A percentile compares a stretch with the other conserved stretches of the same genome.
Conservation (phyloP, 352 stramenopile species). For the Pythium brassicae region DNA sequence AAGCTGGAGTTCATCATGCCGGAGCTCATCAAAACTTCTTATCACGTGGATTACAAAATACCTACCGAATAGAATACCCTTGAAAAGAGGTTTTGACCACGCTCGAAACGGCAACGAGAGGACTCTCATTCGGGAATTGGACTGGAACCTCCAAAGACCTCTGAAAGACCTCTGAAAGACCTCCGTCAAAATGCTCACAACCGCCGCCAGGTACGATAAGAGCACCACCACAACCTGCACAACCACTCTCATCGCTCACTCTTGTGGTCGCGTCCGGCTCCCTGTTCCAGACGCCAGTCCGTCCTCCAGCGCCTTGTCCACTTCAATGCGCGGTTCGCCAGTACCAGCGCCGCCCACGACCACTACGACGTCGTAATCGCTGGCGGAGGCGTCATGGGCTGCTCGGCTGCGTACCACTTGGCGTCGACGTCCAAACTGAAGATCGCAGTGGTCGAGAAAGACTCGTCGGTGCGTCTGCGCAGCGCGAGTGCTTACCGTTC, state of each 20-base stretch:
- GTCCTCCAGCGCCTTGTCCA: background rate
- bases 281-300: slow-evolving; percentile 1
- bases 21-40: background rate
- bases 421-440: slow-evolving; percentile 59
- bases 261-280: background rate
- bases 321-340: slow-evolving; percentile 4
- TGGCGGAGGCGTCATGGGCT: slow-evolving; percentile 80
- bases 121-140: background rate
- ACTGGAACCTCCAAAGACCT: background rate
- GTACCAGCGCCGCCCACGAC: background rate
- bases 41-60: background rate
- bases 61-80: background rate
- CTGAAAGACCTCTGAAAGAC: background rate
- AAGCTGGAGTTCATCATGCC: no score
- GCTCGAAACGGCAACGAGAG: background rate
- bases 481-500: background rate
- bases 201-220: background rate
- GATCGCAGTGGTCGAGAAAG: slow-evolving; percentile 74
- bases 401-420: slow-evolving; percentile 84
- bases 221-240: no score
- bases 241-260: background rate
- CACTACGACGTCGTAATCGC: slow-evolving; percentile 79
- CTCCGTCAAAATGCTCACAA: background rate
- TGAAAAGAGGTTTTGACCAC: background rate
- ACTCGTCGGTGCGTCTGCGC: slow-evolving; percentile 40